Evolutionary conservation across 2,329 filamentous ascomycete genomes (phyloP).

Genomic region (Rhynchosporium secalis): DNA sequence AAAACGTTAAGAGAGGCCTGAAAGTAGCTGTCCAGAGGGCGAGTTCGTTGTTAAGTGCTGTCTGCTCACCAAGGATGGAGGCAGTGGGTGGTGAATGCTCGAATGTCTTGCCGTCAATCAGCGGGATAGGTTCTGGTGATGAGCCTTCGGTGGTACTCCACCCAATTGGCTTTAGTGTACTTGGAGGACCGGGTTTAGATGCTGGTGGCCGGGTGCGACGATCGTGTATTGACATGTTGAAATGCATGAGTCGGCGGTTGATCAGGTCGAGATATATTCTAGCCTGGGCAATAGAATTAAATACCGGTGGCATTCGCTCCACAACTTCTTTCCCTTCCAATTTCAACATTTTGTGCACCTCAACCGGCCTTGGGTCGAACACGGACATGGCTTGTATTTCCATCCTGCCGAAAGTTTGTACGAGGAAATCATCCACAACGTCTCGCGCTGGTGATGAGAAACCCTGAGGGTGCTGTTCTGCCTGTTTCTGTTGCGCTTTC

Average conservation of each 20-base stretch:
- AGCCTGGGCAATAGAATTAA: conserved; percentile 25
- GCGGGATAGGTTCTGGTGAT: conserved; percentile 21
- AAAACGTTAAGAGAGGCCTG: conserved; percentile 15
- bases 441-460: conserved; percentile 31
- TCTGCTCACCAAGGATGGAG: conserved; percentile 19
- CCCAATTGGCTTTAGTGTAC: not conserved
- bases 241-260: conserved; percentile 29
- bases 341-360: conserved; percentile 23
- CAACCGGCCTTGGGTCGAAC: conserved; percentile 22
- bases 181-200: not conserved
- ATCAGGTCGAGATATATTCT: conserved; percentile 32
- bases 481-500: conserved; percentile 31
- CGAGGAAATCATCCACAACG: conserved; percentile 53
- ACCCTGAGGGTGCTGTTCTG: conserved; percentile 24
- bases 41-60: conserved; percentile 21
- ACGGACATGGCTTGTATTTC: conserved; percentile 63
- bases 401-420: conserved; percentile 61
- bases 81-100: conserved; percentile 11
- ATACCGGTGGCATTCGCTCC: conserved; percentile 26
- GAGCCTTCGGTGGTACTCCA: conserved; percentile 2
- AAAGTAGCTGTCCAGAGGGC: conserved; percentile 23
- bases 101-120: conserved; percentile 26
- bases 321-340: conserved; percentile 27
- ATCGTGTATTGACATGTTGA: conserved; percentile 22
- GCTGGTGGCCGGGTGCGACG: not conserved